Evolutionary conservation across 2,329 filamentous ascomycete genomes (phyloP).

Genomic region (Claviceps pazoutovae): DNA sequence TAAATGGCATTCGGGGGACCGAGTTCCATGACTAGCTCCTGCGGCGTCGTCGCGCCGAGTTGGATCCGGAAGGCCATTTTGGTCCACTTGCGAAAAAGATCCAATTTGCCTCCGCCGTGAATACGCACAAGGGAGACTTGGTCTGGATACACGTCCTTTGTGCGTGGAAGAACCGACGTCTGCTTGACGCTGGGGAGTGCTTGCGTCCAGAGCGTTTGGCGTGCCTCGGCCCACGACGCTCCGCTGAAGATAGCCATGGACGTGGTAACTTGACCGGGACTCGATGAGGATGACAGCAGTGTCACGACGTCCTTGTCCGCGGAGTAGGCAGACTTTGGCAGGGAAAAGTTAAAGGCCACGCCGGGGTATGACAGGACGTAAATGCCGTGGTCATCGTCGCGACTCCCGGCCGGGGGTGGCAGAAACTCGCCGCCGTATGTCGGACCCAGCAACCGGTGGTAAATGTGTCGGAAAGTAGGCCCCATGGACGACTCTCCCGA

Average conservation of each 20-base stretch:
- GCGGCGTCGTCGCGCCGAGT: constrained; percentile 76
- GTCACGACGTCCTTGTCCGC: constrained; percentile 70
- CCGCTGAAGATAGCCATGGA: constrained; percentile 89
- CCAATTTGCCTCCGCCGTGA: constrained; percentile 63
- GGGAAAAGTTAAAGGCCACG: constrained; percentile 80
- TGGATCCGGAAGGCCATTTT: constrained; percentile 54
- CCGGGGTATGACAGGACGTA: constrained; percentile 93
- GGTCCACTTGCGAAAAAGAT: constrained; percentile 60
- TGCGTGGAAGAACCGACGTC: constrained; percentile 52
- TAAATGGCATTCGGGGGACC: constrained; percentile 92
- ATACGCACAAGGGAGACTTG: constrained; percentile 74
- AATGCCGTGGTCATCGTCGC: constrained; percentile 46
- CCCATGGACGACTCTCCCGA: constrained; percentile 30
- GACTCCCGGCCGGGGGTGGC: constrained; percentile 37
- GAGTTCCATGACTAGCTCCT: constrained; percentile 80
- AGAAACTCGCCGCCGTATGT: constrained; percentile 92
- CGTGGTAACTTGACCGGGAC: constrained; percentile 59
- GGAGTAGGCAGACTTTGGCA: constrained; percentile 62
- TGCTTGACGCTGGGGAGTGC: constrained; percentile 60
- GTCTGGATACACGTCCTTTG: constrained; percentile 69
- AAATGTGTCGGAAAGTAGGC: constrained; percentile 77
- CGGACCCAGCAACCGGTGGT: constrained; percentile 83
- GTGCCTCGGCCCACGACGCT: constrained; percentile 76
- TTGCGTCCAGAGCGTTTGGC: constrained; percentile 63
- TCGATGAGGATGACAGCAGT: constrained; percentile 64